Evolutionary conservation across 805 yeast species (phyloP).

Genomic region (Vanderwaltozyma polyspora): DNA sequence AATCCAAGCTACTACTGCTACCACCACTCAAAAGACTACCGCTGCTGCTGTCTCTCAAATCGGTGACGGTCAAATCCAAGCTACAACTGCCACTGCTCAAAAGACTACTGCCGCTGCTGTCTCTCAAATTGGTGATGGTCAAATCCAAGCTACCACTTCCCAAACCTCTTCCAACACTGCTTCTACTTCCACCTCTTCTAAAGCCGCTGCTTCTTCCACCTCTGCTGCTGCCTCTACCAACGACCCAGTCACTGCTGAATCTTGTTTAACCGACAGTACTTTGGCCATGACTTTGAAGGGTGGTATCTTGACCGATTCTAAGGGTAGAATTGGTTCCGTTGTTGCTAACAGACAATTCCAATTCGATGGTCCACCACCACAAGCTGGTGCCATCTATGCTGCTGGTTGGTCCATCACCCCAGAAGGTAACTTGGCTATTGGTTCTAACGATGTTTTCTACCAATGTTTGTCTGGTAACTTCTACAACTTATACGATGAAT

Average conservation of each 20-base stretch:
- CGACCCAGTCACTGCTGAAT: constrained; percentile 23
- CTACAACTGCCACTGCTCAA: constrained; percentile 20
- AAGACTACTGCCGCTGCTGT: constrained; percentile 22
- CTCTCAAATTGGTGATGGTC: constrained; percentile 37
- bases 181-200: constrained; percentile 15
- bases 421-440: constrained; percentile 53
- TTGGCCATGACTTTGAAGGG: constrained; percentile 42
- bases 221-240: constrained; percentile 24
- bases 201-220: constrained; percentile 20
- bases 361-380: constrained; percentile 81
- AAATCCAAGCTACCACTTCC: constrained; percentile 19
- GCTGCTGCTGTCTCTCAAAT: constrained; percentile 29
- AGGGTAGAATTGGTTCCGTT: constrained; percentile 65
- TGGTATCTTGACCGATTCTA: constrained; percentile 43
- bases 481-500: constrained; percentile 66
- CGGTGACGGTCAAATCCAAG: constrained; percentile 35
- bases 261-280: constrained; percentile 40
- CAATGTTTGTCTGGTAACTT: constrained; percentile 67
- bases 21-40: constrained; percentile 14
- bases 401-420: constrained; percentile 51
- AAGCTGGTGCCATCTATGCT: constrained; percentile 63
- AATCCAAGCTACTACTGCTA: constrained; percentile 28
- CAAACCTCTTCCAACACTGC: constrained; percentile 17
- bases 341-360: constrained; percentile 80
- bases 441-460: constrained; percentile 50